phyloP scores from a whole-genome alignment of 768 basidiomycete species.

The Trametes elegans region DNA sequence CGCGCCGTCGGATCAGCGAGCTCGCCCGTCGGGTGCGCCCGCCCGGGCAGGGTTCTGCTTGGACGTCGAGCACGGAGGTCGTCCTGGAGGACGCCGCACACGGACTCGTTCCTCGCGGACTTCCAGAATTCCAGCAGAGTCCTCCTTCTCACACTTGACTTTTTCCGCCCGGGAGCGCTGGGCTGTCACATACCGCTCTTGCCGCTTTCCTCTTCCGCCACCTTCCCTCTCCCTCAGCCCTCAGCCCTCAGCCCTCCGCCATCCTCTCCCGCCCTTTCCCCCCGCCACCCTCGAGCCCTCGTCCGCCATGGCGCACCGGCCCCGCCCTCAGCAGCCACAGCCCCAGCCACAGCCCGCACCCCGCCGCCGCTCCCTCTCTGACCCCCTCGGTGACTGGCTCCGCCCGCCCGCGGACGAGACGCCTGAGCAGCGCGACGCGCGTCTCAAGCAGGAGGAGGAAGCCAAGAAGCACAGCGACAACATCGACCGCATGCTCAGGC shows the following conservation, averaged over 20 bases:
- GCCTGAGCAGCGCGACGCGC: constrained; percentile 57
- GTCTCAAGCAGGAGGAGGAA: constrained; percentile 64
- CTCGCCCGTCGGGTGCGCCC: too few relatives aligned
- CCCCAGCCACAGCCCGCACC: neutral
- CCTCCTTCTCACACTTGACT: constrained; percentile 19
- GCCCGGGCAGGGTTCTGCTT: too few relatives aligned
- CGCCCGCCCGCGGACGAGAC: constrained; percentile 75
- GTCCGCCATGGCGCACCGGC: constrained; percentile 8
- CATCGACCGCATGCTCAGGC: constrained; percentile 80
- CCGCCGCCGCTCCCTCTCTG: constrained; percentile 48
- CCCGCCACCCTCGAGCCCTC: neutral
- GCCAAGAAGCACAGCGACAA: constrained; percentile 72
- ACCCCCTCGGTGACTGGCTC: constrained; percentile 62
- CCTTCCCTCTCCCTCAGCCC: constrained; percentile 8
- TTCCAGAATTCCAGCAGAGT: constrained; percentile 10
- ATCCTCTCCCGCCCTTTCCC: neutral
- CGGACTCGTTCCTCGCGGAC: constrained; percentile 1
- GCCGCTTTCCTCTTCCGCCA: constrained; percentile 16
- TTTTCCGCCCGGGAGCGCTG: constrained; percentile 15
- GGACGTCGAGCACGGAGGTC: too few relatives aligned
- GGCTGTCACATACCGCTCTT: constrained; percentile 19
- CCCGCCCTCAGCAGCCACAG: neutral
- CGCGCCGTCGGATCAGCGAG: too few relatives aligned
- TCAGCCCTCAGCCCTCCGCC: neutral
- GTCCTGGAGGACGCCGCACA: too few relatives aligned